Evolutionary conservation across 208 protist genomes (phyloP).

Genomic region (Wallacemonas collosoma): DNA sequence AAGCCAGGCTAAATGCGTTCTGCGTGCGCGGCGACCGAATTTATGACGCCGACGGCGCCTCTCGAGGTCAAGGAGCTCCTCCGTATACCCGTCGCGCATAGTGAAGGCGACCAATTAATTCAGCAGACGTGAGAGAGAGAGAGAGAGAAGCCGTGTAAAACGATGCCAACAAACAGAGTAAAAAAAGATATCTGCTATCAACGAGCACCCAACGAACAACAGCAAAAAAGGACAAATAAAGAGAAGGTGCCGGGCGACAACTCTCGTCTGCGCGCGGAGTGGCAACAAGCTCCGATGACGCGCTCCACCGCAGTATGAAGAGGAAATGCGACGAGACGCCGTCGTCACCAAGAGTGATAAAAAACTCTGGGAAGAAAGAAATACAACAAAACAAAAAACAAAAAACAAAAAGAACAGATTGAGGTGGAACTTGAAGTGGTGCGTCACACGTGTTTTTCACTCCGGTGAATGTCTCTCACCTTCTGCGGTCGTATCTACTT

Average conservation of each 20-base stretch:
- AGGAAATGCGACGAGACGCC: no score
- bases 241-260: no score
- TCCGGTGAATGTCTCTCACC: neutral
- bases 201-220: no score
- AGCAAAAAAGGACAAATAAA: neutral
- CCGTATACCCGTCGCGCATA: slow-evolving; percentile 38
- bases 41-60: slow-evolving; percentile 19
- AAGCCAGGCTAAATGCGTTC: slow-evolving; percentile 28
- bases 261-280: no score
- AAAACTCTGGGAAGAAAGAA: no score
- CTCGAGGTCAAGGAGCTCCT: slow-evolving; percentile 40
- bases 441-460: neutral
- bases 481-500: slow-evolving; percentile 9
- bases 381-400: no score
- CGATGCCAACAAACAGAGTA: neutral
- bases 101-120: neutral
- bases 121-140: neutral
- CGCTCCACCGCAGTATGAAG: no score
- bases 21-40: slow-evolving; percentile 27
- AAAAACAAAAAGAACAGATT: no score
- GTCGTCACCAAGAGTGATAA: no score
- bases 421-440: no score
- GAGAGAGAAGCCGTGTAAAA: neutral
- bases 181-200: neutral
- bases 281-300: no score